Conservation (phyloP, 192 early-diverging fungal species). For the Spizellomyces sp. region DNA sequence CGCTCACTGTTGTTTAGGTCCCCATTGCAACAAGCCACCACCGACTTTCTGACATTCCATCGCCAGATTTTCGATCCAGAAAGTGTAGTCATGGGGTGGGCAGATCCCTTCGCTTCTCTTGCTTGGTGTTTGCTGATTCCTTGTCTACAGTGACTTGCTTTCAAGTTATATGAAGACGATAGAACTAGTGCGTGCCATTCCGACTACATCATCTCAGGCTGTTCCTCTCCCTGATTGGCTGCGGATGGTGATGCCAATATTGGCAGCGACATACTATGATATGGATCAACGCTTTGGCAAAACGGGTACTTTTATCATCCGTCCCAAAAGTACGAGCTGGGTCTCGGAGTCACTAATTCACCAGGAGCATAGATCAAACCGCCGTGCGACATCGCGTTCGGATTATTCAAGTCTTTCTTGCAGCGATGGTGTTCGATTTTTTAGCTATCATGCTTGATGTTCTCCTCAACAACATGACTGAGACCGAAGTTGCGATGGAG, state of each 20-base stretch:
- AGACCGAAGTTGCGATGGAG: background rate
- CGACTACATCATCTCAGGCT: background rate
- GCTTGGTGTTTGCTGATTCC: no score
- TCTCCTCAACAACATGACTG: background rate
- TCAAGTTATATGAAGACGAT: no score
- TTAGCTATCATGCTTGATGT: background rate
- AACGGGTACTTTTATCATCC: constrained; percentile 17
- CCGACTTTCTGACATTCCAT: constrained; percentile 5
- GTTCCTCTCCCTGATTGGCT: background rate
- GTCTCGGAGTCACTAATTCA: no score
- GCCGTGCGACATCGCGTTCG: constrained; percentile 22
- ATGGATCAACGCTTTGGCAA: constrained; percentile 30
- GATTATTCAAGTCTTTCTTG: constrained; percentile 6
- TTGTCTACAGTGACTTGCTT: no score
- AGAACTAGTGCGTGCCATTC: background rate
- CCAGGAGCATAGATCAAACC: constrained; percentile 7
- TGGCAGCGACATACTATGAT: constrained; percentile 33
- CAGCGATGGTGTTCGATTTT: constrained; percentile 12
- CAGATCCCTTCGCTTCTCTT: no score
- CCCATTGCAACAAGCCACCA: background rate
- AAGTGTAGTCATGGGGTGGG: no score
- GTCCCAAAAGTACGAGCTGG: background rate
- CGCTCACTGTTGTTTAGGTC: no score
- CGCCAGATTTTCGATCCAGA: constrained; percentile 6
- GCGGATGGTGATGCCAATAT: constrained; percentile 18